Evolutionary conservation across 768 basidiomycete species (phyloP), one percentile per base, ranked within the genome.

Genomic region (Ramaria sp.): DNA sequence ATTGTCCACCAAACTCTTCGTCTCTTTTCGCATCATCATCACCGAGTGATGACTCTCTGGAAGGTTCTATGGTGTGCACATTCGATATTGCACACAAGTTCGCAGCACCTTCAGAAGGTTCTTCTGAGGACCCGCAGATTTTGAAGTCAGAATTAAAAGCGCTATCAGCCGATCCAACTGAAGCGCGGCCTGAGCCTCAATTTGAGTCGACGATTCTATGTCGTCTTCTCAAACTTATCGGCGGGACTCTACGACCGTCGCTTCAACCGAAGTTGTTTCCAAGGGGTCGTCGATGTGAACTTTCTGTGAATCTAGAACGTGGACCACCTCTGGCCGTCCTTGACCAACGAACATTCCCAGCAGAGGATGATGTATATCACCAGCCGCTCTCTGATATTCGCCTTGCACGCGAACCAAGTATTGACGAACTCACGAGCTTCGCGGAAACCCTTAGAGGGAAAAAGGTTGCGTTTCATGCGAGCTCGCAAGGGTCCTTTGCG

Each of bases 401-500:
- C 16, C 69, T 79, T 34, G 69, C 80, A 0, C 70, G 70, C 28
- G 91, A 98, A 58, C 92, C 95, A 1, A 83, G 83, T 3, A 65
- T 96, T 20, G 79, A 82, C 49, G 86, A 94, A 57, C 73, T 99
- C 32, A 70, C 76, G 3, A 69, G 76, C 12, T 98, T 98, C 68
- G 81, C 84, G 7, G 89, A 91, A 59, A 81, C 78, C 5, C 69
- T 98, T 48, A 82, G 82, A 62, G 90, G 92, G 13, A 89, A 84
- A 68, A 84, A 79, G 60, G 94, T 86, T 0, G 80, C 79, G 0
- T 69, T 99, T 25, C 88, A 94, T 63, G 90, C 95, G 6, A 84
- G 81, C 62, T 78, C 90, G n/a, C 81, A 78, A 59, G 88, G 89
- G 38, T 79, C 83, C 2, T 99, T 97, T 63, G 94, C 93, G 0